These are phyloP conservation scores for Diversispora eburnea DNA, from an alignment of 192 early-diverging fungal genomes.

Conservation along the genomic window DNA sequence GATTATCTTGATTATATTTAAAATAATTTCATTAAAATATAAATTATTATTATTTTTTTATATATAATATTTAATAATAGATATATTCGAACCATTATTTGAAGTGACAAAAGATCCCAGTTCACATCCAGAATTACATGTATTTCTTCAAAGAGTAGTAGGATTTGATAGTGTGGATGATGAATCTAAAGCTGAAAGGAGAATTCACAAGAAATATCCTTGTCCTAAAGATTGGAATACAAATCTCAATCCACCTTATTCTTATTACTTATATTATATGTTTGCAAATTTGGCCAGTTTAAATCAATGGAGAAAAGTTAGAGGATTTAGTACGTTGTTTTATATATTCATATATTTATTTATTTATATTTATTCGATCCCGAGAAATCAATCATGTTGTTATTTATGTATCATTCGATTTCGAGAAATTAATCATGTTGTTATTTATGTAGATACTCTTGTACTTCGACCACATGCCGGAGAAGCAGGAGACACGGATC, in stretches of 20 bases:
- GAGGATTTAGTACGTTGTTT: conserved; percentile 70
- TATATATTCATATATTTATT: background rate
- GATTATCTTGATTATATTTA: background rate
- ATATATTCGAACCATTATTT: conserved; percentile 87
- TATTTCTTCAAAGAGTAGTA: conserved; percentile 91
- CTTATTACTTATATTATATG: conserved; percentile 90
- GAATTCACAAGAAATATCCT: conserved; percentile 80
- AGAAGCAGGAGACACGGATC: conserved; percentile 94
- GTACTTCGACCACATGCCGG: conserved; percentile 91
- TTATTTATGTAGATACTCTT: conserved; percentile 67
- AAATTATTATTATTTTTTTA: no score
- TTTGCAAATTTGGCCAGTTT: conserved; percentile 82
- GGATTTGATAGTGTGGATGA: conserved; percentile 96
- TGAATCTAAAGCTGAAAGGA: conserved; percentile 83
- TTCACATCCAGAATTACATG: conserved; percentile 85
- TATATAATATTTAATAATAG: conserved; percentile 23
- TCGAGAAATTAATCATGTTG: background rate
- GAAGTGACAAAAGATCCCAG: conserved; percentile 84
- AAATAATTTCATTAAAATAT: background rate
- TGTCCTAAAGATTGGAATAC: conserved; percentile 57
- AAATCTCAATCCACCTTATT: conserved; percentile 82
- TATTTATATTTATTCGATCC: background rate
- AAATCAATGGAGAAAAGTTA: conserved; percentile 70
- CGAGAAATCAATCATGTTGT: background rate
- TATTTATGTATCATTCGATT: background rate